These are phyloP conservation scores for Tulasnella sp. DNA, from an alignment of 768 basidiomycete genomes.

Conservation along the genomic window DNA sequence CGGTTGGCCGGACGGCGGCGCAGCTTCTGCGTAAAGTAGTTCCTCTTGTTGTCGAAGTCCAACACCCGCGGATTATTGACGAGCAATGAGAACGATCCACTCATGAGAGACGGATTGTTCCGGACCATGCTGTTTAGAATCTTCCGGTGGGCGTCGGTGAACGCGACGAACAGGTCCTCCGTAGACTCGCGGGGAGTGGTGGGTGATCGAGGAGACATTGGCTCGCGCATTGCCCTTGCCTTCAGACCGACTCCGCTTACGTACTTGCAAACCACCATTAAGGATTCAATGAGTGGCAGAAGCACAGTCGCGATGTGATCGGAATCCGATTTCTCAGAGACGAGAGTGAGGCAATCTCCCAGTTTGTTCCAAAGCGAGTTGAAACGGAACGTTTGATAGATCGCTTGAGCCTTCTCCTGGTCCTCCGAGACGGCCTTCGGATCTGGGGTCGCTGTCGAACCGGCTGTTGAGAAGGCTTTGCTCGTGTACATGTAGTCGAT, in stretches of 20 bases:
- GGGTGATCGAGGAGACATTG: conserved; percentile 57
- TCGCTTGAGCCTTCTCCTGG: conserved; percentile 78
- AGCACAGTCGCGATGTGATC: conserved; percentile 92
- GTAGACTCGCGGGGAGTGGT: conserved; percentile 51
- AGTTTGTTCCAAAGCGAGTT: conserved; percentile 85
- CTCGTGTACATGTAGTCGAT: conserved; percentile 95
- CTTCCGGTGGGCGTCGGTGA: conserved; percentile 92
- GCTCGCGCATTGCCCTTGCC: conserved; percentile 56
- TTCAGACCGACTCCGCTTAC: conserved; percentile 52
- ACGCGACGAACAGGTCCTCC: conserved; percentile 87
- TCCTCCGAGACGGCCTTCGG: conserved; percentile 38
- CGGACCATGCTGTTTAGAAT: conserved; percentile 96
- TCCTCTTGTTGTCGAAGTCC: conserved; percentile 99
- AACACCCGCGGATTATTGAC: conserved; percentile 95
- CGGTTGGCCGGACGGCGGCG: conserved; percentile 79
- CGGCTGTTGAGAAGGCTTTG: conserved; percentile 48
- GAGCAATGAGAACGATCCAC: conserved; percentile 94
- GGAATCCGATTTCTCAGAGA: conserved; percentile 77
- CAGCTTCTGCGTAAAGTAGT: conserved; percentile 90
- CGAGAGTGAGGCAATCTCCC: conserved; percentile 82
- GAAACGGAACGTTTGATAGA: conserved; percentile 92
- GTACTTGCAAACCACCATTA: conserved; percentile 99
- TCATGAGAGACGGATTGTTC: conserved; percentile 97
- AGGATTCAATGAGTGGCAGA: conserved; percentile 89
- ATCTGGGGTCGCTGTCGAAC: conserved; percentile 44